These are phyloP conservation scores for Dactylellina parvicollis DNA, from an alignment of 2,329 filamentous ascomycete genomes.

Conservation along the genomic window DNA sequence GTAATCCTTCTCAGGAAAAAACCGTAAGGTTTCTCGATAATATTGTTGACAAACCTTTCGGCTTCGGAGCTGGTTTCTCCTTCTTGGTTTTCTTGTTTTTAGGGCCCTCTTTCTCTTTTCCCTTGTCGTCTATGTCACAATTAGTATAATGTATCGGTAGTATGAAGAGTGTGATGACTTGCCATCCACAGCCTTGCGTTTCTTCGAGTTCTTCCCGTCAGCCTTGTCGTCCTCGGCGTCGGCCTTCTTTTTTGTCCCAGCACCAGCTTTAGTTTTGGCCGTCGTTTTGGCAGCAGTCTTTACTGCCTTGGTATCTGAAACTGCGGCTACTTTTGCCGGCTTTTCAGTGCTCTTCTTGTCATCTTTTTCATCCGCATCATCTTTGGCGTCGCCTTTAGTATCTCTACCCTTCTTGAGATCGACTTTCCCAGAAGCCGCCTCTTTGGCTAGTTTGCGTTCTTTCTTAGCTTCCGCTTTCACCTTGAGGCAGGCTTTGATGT, in stretches of 20 bases:
- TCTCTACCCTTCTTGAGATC: constrained; percentile 60
- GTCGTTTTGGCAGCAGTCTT: constrained; percentile 31
- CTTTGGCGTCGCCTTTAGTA: constrained; percentile 57
- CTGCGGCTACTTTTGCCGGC: constrained; percentile 61
- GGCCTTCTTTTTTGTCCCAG: constrained; percentile 69
- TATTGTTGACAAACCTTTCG: constrained; percentile 70
- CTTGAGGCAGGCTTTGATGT: constrained; percentile 84
- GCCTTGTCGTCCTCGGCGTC: constrained; percentile 69
- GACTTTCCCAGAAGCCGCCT: constrained; percentile 62
- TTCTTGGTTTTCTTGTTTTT: constrained; percentile 91
- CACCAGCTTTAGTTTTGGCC: constrained; percentile 29
- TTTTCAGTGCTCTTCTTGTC: constrained; percentile 55
- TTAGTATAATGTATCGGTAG: constrained; percentile 41
- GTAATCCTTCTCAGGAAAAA: constrained; percentile 22
- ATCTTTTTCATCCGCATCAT: constrained; percentile 62
- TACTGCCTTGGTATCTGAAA: constrained; percentile 23
- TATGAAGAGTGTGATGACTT: not conserved
- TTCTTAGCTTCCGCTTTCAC: constrained; percentile 80
- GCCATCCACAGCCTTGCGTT: constrained; percentile 76
- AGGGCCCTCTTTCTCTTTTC: constrained; percentile 71
- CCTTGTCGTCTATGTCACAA: constrained; percentile 54
- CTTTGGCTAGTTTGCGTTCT: constrained; percentile 77
- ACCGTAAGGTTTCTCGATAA: constrained; percentile 30
- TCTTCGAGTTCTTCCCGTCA: constrained; percentile 75
- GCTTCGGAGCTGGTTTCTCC: constrained; percentile 81